Conservation (phyloP, 148 eudicot genomes). For the Simmondsia chinensis region DNA sequence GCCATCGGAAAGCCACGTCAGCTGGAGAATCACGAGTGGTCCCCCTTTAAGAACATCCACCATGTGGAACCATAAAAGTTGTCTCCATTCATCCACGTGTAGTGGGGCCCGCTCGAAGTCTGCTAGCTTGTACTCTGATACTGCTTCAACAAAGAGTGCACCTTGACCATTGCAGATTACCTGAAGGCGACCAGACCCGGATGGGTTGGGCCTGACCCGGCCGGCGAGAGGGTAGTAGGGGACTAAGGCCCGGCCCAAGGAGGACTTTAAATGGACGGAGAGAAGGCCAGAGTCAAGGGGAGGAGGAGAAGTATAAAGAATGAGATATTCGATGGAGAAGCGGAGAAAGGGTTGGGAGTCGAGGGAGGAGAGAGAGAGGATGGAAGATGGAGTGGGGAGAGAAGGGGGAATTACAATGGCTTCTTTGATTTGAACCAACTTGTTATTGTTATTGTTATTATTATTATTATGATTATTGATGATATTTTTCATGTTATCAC, state of each 20-base stretch:
- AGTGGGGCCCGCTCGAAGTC: slow-evolving; percentile 54
- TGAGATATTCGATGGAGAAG: slow-evolving; percentile 64
- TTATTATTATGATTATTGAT: no score
- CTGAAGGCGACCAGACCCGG: slow-evolving; percentile 33
- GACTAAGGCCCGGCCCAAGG: slow-evolving; percentile 45
- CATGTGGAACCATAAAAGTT: slow-evolving; percentile 35
- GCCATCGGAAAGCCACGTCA: slow-evolving; percentile 76
- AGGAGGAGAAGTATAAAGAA: slow-evolving; percentile 24
- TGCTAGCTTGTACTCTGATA: slow-evolving; percentile 14
- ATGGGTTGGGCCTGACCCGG: slow-evolving; percentile 33
- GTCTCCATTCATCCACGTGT: slow-evolving; percentile 42
- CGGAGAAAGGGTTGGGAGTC: slow-evolving; percentile 78
- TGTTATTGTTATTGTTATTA: no score
- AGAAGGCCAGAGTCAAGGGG: slow-evolving; percentile 12
- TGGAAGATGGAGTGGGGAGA: slow-evolving; percentile 33
- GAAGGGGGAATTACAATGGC: slow-evolving; percentile 49
- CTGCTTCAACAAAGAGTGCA: slow-evolving; percentile 51
- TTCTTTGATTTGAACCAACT: slow-evolving; percentile 36
- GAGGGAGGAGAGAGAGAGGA: slow-evolving; percentile 58
- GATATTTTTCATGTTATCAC: background rate
- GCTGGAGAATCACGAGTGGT: slow-evolving; percentile 60
- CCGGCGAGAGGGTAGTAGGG: slow-evolving; percentile 73
- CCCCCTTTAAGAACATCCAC: slow-evolving; percentile 44
- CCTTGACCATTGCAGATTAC: slow-evolving; percentile 60
- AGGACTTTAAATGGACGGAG: slow-evolving; percentile 27